Conservation (phyloP, 345 rosid species). For the Barbarea vulgaris region DNA sequence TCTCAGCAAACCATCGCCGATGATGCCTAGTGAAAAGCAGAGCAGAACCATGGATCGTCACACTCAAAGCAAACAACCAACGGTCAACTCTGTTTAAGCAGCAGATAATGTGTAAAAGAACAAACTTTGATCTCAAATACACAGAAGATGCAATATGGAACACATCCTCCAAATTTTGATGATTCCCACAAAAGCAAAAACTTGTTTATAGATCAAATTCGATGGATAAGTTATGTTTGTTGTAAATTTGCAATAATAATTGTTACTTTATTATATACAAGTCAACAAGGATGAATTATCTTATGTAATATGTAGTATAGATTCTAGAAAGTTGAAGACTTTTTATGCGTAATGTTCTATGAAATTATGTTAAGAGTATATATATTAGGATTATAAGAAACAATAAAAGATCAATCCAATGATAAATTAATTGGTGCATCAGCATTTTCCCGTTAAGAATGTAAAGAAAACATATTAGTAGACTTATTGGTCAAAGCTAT, state of each 20-base stretch:
- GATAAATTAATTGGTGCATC: neutral
- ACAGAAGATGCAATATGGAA: neutral
- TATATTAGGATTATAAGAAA: neutral
- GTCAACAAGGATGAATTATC: neutral
- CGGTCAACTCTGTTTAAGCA: neutral
- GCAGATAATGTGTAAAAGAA: conserved; percentile 2
- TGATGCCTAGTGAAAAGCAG: conserved; percentile 69
- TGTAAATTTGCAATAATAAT: neutral
- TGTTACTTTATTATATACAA: neutral
- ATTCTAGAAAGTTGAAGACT: neutral
- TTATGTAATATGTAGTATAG: neutral
- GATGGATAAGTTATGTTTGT: neutral
- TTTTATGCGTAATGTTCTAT: neutral
- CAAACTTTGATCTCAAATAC: neutral
- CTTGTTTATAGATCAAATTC: neutral
- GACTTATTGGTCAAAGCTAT: neutral
- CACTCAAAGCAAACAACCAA: no score
- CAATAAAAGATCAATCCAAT: neutral
- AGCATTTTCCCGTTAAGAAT: neutral
- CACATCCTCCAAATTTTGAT: neutral
- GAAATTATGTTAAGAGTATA: neutral
- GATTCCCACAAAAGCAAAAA: neutral
- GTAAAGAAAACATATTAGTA: neutral
- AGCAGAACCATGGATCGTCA: conserved; percentile 13
- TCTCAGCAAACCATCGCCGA: conserved; percentile 91